Conservation (phyloP, 202 grass and related monocot species). For the Carex sylvatica region DNA sequence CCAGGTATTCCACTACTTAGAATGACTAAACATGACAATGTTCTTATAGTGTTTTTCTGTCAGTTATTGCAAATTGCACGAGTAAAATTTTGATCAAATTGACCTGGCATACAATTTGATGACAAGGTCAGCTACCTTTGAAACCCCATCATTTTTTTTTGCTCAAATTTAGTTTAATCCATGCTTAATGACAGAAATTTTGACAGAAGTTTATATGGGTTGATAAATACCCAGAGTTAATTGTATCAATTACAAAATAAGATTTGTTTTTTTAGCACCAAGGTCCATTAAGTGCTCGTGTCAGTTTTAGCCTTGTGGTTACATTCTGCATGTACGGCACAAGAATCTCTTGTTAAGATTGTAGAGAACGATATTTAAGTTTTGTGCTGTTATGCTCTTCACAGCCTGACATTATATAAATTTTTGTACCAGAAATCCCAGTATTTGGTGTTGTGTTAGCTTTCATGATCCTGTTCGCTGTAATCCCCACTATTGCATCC, state of each 20-base stretch:
- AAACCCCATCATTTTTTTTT: neutral
- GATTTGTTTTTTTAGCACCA: neutral
- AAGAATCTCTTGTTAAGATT: neutral
- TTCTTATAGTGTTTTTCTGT: slow-evolving; percentile 6
- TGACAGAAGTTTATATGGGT: neutral
- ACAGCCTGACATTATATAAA: neutral
- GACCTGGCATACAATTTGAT: neutral
- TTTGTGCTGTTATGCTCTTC: slow-evolving; percentile 3
- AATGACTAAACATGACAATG: neutral
- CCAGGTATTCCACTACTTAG: slow-evolving; percentile 45
- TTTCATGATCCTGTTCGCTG: slow-evolving; percentile 74
- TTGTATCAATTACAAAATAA: neutral
- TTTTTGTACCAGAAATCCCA: slow-evolving; percentile 73
- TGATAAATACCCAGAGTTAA: neutral
- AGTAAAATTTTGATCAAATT: no score
- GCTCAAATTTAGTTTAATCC: neutral
- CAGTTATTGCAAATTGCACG: neutral
- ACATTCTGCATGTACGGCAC: neutral
- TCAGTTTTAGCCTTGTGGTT: neutral
- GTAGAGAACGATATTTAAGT: neutral
- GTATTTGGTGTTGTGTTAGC: slow-evolving; percentile 70
- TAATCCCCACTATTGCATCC: slow-evolving; percentile 83
- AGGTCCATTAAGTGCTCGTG: neutral
- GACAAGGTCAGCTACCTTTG: neutral
- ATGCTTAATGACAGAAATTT: neutral